Conservation (phyloP, 202 grass and related monocot species). For the Schoenoplectus triqueter region DNA sequence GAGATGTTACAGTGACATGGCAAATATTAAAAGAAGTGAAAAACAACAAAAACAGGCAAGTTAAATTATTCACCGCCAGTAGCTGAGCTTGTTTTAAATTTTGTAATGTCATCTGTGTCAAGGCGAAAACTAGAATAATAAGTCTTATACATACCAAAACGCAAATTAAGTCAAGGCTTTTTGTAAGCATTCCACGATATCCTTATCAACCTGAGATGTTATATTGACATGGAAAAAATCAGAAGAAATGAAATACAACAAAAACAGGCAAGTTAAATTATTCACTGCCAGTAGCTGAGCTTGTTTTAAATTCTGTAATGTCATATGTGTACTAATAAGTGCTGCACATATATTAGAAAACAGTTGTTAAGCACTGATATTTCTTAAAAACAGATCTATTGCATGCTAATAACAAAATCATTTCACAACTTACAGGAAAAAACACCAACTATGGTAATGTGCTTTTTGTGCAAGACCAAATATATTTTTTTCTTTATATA, state of each 20-base stretch:
- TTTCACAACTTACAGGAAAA: slow-evolving; percentile 1
- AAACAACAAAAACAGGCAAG: too few species aligned
- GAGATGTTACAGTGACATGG: slow-evolving; percentile 28
- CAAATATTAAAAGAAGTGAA: slow-evolving; percentile 14
- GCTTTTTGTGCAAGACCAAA: too few species aligned
- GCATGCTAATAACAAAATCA: not conserved
- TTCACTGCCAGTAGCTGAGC: not conserved
- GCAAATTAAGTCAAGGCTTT: slow-evolving; percentile 75
- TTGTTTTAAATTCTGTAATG: not conserved
- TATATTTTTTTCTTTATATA: too few species aligned
- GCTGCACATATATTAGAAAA: slow-evolving; percentile 10
- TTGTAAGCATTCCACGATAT: slow-evolving; percentile 78
- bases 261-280: not conserved
- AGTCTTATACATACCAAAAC: slow-evolving; percentile 56
- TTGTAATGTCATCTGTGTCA: not conserved
- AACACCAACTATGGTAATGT: slow-evolving; percentile 5
- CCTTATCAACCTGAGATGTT: slow-evolving; percentile 60
- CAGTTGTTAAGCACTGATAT: not conserved
- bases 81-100: not conserved
- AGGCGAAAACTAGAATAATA: not conserved
- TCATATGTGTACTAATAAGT: not conserved
- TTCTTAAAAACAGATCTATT: slow-evolving; percentile 10
- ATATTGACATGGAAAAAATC: slow-evolving; percentile 18
- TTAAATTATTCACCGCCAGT: not conserved
- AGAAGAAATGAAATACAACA: not conserved